Evolutionary conservation across 2,329 filamentous ascomycete species (phyloP), one percentile per base, ranked within the genome.

Genomic region (Colletotrichum truncatum): DNA sequence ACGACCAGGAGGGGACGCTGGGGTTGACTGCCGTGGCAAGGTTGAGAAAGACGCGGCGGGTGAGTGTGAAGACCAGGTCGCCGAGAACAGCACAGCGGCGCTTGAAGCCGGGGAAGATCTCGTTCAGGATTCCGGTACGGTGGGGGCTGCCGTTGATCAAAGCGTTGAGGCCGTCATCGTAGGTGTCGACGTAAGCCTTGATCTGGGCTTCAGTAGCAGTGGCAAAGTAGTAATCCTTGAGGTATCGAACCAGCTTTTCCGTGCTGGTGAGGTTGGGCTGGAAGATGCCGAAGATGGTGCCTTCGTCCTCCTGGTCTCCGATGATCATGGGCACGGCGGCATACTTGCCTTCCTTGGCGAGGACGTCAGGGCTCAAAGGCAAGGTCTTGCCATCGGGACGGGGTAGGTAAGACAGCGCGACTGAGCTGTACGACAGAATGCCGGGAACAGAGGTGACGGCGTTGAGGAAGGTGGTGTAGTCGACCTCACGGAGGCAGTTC

Each of bases 1-100:
- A 96, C 0, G 90, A 93, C 91, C 91, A 96, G 1, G 82, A 80
- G 0, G 89, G 88, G 0, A 93, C 87, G 36, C 76, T 69, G 0
- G 89, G 88, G 39, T 81, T 77, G 6, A 80, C 73, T 2, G 75
- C 62, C 0, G 70, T 71, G 1, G 83, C 73, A 2, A 74, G 67
- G 18, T 80, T 72, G 23, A 91, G 80, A 71, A 89, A 85, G 3
- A 80, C 63, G 6, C 75, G 69, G 2, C 36, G 75, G 56, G 51
- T 80, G 4, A 76, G 71, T 2, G 70, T 75, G 76, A 91, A 91
- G 0, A 83, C 83, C 0, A 89, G 67, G 69, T 91, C 89, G n/a
- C 89, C 89, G 0, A 90, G 75, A 5, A 91, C 82, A 25, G 89
- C 88, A 1, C 87, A 84, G 0, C 90, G 73, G 9, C 87, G 85